These are phyloP conservation scores for Alternaria conjuncta DNA, from an alignment of 2,329 filamentous ascomycete species.

Conservation along the genomic window DNA sequence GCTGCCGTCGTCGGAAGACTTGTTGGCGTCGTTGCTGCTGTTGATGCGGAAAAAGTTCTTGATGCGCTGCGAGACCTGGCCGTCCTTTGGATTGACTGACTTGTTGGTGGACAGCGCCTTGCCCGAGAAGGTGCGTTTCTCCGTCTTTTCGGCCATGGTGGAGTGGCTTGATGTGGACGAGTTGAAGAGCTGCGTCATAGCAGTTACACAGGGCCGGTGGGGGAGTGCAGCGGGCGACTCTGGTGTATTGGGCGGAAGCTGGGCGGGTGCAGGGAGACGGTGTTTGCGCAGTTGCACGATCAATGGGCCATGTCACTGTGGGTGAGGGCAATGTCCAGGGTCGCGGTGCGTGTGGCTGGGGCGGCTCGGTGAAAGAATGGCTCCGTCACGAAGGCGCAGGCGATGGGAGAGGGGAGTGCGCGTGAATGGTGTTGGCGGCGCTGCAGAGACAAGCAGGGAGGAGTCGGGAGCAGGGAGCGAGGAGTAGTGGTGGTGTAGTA, in stretches of 20 bases:
- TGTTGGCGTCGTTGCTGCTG: slow-evolving; percentile 56
- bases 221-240: slow-evolving; percentile 3
- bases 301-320: slow-evolving; percentile 44
- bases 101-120: slow-evolving; percentile 54
- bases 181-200: slow-evolving; percentile 54
- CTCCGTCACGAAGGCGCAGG: slow-evolving; percentile 14
- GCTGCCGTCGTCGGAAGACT: slow-evolving; percentile 48
- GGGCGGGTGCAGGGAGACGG: slow-evolving; percentile 12
- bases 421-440: background rate
- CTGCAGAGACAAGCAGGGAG: slow-evolving; percentile 5
- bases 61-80: slow-evolving; percentile 67
- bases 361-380: slow-evolving; percentile 37
- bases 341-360: slow-evolving; percentile 29
- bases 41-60: slow-evolving; percentile 74
- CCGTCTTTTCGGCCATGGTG: slow-evolving; percentile 53
- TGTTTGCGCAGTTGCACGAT: slow-evolving; percentile 31
- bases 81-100: slow-evolving; percentile 56
- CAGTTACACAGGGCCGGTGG: slow-evolving; percentile 9
- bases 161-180: slow-evolving; percentile 46
- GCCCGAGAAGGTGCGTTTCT: slow-evolving; percentile 59
- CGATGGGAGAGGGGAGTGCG: background rate
- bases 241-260: background rate
- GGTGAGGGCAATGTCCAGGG: slow-evolving; percentile 12
- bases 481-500: slow-evolving; percentile 7
- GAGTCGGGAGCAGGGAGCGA: slow-evolving; percentile 6